Conservation (phyloP, 768 basidiomycete species). For the Fomitopsis serialis region DNA sequence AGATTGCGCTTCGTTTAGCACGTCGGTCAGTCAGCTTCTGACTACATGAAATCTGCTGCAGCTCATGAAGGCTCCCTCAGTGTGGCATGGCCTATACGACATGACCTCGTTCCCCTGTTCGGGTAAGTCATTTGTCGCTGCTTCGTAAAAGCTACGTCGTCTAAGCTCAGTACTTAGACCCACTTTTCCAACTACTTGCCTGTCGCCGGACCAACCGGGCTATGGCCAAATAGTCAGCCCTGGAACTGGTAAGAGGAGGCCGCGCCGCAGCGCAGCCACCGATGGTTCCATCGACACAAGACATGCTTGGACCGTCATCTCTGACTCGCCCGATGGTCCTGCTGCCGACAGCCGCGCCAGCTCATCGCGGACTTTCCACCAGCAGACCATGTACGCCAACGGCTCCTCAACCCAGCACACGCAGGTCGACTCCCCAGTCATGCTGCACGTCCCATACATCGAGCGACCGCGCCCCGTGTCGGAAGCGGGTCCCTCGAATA, state of each 20-base stretch:
- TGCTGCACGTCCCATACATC: conserved; percentile 22
- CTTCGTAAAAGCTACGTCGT: no score
- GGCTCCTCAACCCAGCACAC: neutral
- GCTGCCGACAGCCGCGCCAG: conserved; percentile 9
- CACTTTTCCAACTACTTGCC: conserved; percentile 76
- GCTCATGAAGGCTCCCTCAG: conserved; percentile 31
- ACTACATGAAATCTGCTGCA: neutral
- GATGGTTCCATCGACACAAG: conserved; percentile 27
- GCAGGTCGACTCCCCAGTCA: conserved; percentile 18
- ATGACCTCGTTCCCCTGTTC: conserved; percentile 83
- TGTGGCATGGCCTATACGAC: conserved; percentile 84
- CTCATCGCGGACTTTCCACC: neutral
- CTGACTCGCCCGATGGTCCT: conserved; percentile 25
- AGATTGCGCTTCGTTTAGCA: conserved; percentile 77
- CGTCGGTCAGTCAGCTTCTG: conserved; percentile 51
- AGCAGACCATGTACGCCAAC: neutral
- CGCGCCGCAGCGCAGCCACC: conserved; percentile 46
- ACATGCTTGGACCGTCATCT: conserved; percentile 45
- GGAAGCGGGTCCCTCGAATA: neutral
- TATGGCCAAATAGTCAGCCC: conserved; percentile 73
- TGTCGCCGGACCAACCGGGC: conserved; percentile 81
- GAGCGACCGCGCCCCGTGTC: conserved; percentile 6
- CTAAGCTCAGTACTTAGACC: conserved; percentile 40
- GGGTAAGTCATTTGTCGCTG: conserved; percentile 44
- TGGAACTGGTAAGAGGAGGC: conserved; percentile 53